Base-by-base conservation (phyloP, 139 green algal genomes). In the Haematococcus lacustris region DNA sequence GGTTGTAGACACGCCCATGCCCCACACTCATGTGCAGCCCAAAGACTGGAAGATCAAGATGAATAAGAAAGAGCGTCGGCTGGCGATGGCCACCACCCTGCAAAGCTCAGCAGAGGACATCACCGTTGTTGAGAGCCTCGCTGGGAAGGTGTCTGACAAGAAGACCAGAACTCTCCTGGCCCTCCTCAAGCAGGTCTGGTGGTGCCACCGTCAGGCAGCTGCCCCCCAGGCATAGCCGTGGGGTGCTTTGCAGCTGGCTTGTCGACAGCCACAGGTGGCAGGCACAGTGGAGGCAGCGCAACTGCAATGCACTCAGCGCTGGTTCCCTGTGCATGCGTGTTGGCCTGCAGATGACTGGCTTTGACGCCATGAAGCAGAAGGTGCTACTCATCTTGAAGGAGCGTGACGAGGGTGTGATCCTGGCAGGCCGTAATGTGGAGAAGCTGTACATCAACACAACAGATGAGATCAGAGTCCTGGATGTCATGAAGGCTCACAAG, bases 31-130 rank as follows among this genome's bases (percentile, higher is more conserved):
- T 32, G 1, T 47, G 67, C 87, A 95, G 91, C 94, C 96, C 61
- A 91, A 89, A 65, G 95, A 98, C 83, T 99, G 92, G 92, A 88
- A 71, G 51, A 93, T 97, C 82, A 94, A 89, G 73, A 98, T 99
- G 91, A 99, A 99, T 91, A 97, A 96, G 84, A 98, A 98, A 88
- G 96, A 99, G 87, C 85, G 87, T 38, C 88, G 89, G 34, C 80
- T 99, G 34, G 95, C 95, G 1, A 74, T 98, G 63, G 89, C 89
- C 38, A 98, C 96, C 40, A 93, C 95, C 13, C 77, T 99, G 65
- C 91, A 97, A 79, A 92, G 72, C 68, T 95, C 96, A 2, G 88
- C 91, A 4, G 70, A 30, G 13, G 88, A 93, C 77, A 92, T 94
- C 72, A 83, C 93, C n/a, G 92, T 98, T 2, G 83, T 96, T 0